These are phyloP conservation scores for Fomitopsis palustris DNA, from an alignment of 1,284 basidiomycete genomes.

Conservation along the genomic window DNA sequence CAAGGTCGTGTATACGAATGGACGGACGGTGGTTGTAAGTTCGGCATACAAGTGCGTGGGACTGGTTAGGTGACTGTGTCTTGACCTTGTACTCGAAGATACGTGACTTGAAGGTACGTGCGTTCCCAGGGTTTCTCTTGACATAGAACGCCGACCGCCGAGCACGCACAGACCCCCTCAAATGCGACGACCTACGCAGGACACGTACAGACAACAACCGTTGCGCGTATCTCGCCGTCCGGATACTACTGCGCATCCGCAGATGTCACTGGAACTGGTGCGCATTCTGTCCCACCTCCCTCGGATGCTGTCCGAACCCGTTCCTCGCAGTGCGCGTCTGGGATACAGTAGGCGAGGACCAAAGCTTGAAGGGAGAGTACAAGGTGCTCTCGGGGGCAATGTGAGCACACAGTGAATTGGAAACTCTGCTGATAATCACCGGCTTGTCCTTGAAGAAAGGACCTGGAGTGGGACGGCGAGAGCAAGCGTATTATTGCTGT, in stretches of 20 bases:
- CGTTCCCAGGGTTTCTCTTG: not conserved
- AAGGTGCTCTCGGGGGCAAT: slow-evolving; percentile 82
- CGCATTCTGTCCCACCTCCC: slow-evolving; percentile 13
- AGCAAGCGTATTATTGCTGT: slow-evolving; percentile 94
- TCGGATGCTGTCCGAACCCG: not conserved
- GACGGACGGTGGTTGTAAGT: slow-evolving; percentile 82
- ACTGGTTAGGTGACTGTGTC: not conserved
- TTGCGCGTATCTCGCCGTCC: slow-evolving; percentile 90
- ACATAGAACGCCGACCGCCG: not conserved
- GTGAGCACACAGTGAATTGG: slow-evolving; percentile 37
- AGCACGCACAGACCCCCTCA: slow-evolving; percentile 46
- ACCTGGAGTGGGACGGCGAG: slow-evolving; percentile 96
- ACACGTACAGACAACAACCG: slow-evolving; percentile 83
- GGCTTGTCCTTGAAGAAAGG: slow-evolving; percentile 63
- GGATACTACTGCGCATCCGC: slow-evolving; percentile 96
- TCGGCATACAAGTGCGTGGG: not conserved
- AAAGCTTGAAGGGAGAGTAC: slow-evolving; percentile 82
- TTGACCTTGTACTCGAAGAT: slow-evolving; percentile 40
- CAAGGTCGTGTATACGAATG: slow-evolving; percentile 86
- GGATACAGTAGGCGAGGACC: slow-evolving; percentile 90
- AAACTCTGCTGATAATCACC: too few species aligned
- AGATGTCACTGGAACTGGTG: slow-evolving; percentile 77
- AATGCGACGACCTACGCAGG: slow-evolving; percentile 66
- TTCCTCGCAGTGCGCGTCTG: slow-evolving; percentile 73
- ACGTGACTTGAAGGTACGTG: slow-evolving; percentile 53